phyloP scores from a whole-genome alignment of 176 grass and related monocot genomes.

The Bonia amplexicaulis region DNA sequence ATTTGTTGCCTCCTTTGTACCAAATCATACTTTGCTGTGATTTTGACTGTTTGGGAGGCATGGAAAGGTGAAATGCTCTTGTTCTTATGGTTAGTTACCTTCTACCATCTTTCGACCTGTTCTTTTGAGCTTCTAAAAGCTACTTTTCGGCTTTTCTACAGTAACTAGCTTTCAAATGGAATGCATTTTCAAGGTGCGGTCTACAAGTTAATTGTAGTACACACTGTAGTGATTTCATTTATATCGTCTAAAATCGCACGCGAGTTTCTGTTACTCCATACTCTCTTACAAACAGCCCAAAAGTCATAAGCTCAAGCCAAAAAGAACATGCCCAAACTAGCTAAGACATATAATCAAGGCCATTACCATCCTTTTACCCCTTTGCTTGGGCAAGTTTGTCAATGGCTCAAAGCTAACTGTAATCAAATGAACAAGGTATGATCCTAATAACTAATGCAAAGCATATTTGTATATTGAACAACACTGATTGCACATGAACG shows the following conservation, averaged over 20 bases:
- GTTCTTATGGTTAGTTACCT: background rate
- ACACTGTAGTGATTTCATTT: too few species aligned
- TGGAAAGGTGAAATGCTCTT: background rate
- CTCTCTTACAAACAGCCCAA: too few species aligned
- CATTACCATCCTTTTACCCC: background rate
- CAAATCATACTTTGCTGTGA: background rate
- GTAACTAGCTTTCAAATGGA: too few species aligned
- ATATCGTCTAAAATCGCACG: too few species aligned
- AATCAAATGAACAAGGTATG: background rate
- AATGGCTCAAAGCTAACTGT: background rate
- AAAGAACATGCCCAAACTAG: background rate
- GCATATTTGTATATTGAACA: background rate
- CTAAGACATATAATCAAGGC: background rate
- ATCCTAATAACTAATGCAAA: background rate
- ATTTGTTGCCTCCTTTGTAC: background rate
- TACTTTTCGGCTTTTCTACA: too few species aligned
- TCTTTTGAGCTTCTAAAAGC: too few species aligned
- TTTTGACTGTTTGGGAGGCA: constrained; percentile 5
- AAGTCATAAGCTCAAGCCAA: too few species aligned
- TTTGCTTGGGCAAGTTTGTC: background rate
- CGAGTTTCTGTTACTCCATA: too few species aligned
- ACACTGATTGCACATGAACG: background rate
- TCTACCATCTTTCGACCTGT: background rate
- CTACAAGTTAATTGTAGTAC: too few species aligned
- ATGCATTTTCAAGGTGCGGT: too few species aligned